Percentiles rank a stretch among this genome's conserved stretches.
Evolutionary conservation across 345 rosid species (phyloP).

Genomic region (Zanthoxylum bungeanum): DNA sequence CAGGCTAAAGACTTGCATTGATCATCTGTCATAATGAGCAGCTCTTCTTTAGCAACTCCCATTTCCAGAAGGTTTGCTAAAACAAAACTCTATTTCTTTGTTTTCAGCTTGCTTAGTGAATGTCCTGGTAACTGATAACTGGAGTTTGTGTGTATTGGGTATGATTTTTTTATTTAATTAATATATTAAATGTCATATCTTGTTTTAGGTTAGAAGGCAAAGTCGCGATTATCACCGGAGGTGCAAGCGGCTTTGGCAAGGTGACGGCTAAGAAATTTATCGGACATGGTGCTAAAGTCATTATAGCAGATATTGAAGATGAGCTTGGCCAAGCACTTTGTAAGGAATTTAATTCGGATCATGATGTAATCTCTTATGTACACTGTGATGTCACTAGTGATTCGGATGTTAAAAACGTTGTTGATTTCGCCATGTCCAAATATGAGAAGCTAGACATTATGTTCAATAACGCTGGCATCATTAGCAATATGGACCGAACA

Average conservation of each 20-base stretch:
- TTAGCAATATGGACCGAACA: constrained; percentile 20
- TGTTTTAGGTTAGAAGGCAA: not conserved
- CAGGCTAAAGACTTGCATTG: no score
- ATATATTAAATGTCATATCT: no score
- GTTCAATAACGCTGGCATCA: constrained; percentile 45
- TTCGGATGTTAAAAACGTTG: constrained; percentile 26
- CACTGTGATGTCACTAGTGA: constrained; percentile 43
- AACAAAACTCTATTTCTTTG: no score
- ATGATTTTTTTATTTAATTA: no score
- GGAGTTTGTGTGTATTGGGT: no score
- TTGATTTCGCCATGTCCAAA: constrained; percentile 28
- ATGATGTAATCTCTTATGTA: constrained; percentile 21
- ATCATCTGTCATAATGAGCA: no score
- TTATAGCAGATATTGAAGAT: constrained; percentile 42
- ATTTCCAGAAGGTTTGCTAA: no score
- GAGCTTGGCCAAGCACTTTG: constrained; percentile 35
- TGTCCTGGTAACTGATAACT: no score
- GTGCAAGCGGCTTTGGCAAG: constrained; percentile 43
- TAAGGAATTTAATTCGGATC: constrained; percentile 15
- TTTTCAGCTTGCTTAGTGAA: no score
- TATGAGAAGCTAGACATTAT: constrained; percentile 44
- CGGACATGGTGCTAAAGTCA: constrained; percentile 37
- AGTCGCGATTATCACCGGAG: constrained; percentile 4
- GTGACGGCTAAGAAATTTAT: constrained; percentile 33
- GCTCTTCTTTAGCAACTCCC: no score